These are phyloP conservation scores for Ascoidea asiatica DNA, from an alignment of 805 yeast genomes.

Conservation along the genomic window DNA sequence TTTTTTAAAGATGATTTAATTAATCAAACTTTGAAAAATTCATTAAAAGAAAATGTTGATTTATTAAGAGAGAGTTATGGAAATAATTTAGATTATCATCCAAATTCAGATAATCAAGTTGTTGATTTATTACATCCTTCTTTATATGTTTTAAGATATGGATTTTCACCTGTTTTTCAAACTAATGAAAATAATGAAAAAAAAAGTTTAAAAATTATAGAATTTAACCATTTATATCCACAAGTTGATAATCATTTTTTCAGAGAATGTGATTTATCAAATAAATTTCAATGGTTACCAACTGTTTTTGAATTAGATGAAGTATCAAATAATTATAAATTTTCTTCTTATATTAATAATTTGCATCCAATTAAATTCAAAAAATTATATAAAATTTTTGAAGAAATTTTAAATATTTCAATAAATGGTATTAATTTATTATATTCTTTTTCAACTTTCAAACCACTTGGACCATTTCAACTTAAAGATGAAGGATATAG, in stretches of 20 bases:
- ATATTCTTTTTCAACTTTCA: constrained; percentile 16
- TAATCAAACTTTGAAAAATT: constrained; percentile 3
- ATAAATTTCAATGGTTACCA: constrained; percentile 27
- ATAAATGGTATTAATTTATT: constrained; percentile 21
- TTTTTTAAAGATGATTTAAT: constrained; percentile 14
- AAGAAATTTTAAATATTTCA: constrained; percentile 16
- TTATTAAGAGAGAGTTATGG: constrained; percentile 10
- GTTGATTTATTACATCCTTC: constrained; percentile 29
- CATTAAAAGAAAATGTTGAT: constrained; percentile 7
- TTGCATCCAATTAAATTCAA: constrained; percentile 20
- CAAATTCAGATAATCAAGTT: constrained; percentile 22
- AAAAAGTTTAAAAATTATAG: neutral
- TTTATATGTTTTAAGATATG: constrained; percentile 22
- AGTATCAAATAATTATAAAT: constrained; percentile 9
- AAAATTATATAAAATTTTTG: constrained; percentile 20
- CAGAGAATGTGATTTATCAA: constrained; percentile 8
- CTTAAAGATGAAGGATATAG: constrained; percentile 12
- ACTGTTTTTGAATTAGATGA: constrained; percentile 11
- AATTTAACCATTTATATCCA: constrained; percentile 9
- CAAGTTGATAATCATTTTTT: neutral
- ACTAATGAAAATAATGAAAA: constrained; percentile 2
- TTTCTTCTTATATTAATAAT: constrained; percentile 26
- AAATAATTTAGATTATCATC: constrained; percentile 21
- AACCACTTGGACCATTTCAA: no score
- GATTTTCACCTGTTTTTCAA: constrained; percentile 15